These are phyloP conservation scores for Marasmius oreades DNA, from an alignment of 1,284 basidiomycete species.

Conservation along the genomic window DNA sequence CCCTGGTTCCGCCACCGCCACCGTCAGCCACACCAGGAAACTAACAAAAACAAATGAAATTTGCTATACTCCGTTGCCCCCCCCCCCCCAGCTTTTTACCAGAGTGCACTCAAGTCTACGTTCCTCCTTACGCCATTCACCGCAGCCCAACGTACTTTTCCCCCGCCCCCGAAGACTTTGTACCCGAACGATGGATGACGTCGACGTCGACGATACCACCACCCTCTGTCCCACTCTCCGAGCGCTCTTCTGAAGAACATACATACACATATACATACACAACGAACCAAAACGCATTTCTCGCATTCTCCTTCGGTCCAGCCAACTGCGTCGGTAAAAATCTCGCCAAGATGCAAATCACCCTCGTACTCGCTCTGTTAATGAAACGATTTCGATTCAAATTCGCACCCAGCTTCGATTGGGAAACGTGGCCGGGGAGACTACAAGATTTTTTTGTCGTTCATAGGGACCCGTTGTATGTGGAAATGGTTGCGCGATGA, in stretches of 20 bases:
- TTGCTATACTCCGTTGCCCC: no score
- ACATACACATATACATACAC: conserved; percentile 11
- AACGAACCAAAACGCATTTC: conserved; percentile 27
- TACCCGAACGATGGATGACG: conserved; percentile 37
- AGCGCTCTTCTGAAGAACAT: not conserved
- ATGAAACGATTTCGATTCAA: conserved; percentile 28
- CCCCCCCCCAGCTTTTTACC: not conserved
- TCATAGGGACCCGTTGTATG: conserved; percentile 20
- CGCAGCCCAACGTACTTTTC: conserved; percentile 35
- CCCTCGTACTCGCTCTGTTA: conserved; percentile 25
- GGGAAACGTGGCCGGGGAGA: conserved; percentile 24
- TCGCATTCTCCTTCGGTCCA: conserved; percentile 37
- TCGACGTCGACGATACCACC: conserved; percentile 6
- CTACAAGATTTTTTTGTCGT: conserved; percentile 30
- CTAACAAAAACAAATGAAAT: not conserved
- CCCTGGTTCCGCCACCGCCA: not conserved
- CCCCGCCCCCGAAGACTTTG: conserved; percentile 30
- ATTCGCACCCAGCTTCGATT: conserved; percentile 28
- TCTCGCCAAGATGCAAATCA: conserved; percentile 32
- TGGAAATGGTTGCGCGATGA: conserved; percentile 4
- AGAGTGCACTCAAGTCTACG: not conserved
- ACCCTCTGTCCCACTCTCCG: no score
- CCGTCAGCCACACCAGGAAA: no score
- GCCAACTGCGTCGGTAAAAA: conserved; percentile 35
- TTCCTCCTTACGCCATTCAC: conserved; percentile 6